phyloP scores from a whole-genome alignment of 331 rosid species.

The Quercus tomentella region DNA sequence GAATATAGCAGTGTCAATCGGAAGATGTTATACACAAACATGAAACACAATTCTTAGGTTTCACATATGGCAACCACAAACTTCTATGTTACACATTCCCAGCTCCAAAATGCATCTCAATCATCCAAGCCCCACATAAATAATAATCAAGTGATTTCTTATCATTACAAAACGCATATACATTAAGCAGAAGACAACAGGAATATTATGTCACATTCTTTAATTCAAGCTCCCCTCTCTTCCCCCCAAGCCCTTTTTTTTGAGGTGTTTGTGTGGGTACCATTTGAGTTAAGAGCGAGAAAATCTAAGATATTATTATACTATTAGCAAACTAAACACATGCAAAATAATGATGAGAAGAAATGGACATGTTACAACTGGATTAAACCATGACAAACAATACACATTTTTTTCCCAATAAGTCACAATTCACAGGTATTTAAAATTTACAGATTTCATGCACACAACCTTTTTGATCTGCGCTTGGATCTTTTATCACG shows the following conservation, averaged over 20 bases:
- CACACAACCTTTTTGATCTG: slow-evolving; percentile 62
- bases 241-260: too few species aligned
- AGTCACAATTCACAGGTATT: background rate
- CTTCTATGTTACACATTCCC: background rate
- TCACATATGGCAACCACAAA: background rate
- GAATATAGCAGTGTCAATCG: slow-evolving; percentile 5
- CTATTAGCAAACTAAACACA: background rate
- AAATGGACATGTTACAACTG: background rate
- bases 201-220: too few species aligned
- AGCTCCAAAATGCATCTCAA: background rate
- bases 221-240: too few species aligned
- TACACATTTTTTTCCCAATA: background rate
- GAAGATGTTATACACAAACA: background rate
- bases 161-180: background rate
- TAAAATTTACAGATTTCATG: background rate
- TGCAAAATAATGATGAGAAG: background rate
- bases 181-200: background rate
- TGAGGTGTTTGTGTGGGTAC: too few species aligned
- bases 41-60: background rate
- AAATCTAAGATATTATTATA: background rate
- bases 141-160: background rate
- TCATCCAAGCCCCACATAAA: background rate
- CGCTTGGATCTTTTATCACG: slow-evolving; percentile 67
- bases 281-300: background rate
- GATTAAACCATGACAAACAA: background rate